phyloP scores from a whole-genome alignment of 495 filamentous ascomycete genomes.

The Lophium mytilinum region DNA sequence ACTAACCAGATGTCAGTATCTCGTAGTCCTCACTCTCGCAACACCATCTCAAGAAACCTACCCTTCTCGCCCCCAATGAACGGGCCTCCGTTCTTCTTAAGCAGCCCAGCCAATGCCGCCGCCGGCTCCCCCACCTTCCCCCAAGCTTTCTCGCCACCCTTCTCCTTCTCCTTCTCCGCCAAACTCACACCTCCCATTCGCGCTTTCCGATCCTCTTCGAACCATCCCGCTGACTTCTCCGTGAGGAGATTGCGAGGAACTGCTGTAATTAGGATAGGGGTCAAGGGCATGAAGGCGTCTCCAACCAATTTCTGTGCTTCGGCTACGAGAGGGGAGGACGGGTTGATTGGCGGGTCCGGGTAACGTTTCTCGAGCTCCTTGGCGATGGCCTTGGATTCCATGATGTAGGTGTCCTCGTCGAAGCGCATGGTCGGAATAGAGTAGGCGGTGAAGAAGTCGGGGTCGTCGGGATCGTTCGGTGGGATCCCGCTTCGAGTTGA shows the following conservation, averaged over 20 bases:
- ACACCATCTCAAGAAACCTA: neutral
- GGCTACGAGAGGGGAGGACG: slow-evolving; percentile 40
- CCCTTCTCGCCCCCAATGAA: slow-evolving; percentile 38
- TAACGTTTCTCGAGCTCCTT: slow-evolving; percentile 43
- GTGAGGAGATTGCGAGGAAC: slow-evolving; percentile 37
- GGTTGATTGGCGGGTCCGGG: slow-evolving; percentile 44
- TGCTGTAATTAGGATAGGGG: slow-evolving; percentile 28
- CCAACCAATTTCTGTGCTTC: slow-evolving; percentile 27
- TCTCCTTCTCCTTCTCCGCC: slow-evolving; percentile 33
- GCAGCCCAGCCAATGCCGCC: slow-evolving; percentile 37
- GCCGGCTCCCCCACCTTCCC: slow-evolving; percentile 31
- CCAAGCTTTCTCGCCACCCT: slow-evolving; percentile 39
- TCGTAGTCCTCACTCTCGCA: neutral
- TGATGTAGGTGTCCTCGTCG: slow-evolving; percentile 46
- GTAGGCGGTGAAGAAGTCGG: slow-evolving; percentile 32
- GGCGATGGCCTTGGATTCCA: slow-evolving; percentile 50
- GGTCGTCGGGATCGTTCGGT: slow-evolving; percentile 33
- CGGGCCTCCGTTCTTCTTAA: slow-evolving; percentile 46
- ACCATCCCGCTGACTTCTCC: slow-evolving; percentile 38
- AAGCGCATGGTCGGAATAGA: slow-evolving; percentile 47
- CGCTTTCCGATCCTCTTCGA: slow-evolving; percentile 34
- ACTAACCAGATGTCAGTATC: slow-evolving; percentile 11
- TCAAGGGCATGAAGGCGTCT: slow-evolving; percentile 16
- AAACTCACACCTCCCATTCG: slow-evolving; percentile 38
- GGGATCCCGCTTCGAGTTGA: slow-evolving; percentile 23